phyloP scores from a whole-genome alignment of 306 rosid genomes.

The Carpinus fangiana region DNA sequence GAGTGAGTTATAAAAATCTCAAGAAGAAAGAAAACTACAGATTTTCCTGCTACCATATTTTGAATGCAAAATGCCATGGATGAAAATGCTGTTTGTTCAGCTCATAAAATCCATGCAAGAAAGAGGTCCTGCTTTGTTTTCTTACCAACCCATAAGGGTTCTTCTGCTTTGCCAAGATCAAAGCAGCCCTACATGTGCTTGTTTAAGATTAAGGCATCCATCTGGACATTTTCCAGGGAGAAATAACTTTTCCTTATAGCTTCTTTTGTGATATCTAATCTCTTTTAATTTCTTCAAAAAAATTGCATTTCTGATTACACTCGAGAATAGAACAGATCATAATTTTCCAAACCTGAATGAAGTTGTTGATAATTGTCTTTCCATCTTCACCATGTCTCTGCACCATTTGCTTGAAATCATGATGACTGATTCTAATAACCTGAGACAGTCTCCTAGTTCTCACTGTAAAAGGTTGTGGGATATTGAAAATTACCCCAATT shows the following conservation, averaged over 20 bases:
- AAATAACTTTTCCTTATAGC: neutral
- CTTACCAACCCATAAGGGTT: neutral
- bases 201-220: neutral
- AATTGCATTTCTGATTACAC: too few relatives aligned
- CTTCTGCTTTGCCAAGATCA: slow-evolving; percentile 15
- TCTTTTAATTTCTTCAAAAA: neutral
- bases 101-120: slow-evolving; percentile 9
- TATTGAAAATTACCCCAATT: slow-evolving; percentile 71
- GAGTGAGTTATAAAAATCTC: slow-evolving; percentile 15
- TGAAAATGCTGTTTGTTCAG: neutral
- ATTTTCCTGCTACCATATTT: neutral
- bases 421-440: slow-evolving; percentile 69
- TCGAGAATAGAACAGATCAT: neutral
- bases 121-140: neutral
- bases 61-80: neutral
- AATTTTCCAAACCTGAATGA: slow-evolving; percentile 53
- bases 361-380: slow-evolving; percentile 62
- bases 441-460: slow-evolving; percentile 77
- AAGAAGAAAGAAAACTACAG: slow-evolving; percentile 12
- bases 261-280: neutral
- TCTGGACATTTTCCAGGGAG: neutral
- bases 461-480: slow-evolving; percentile 84
- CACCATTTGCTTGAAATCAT: slow-evolving; percentile 73
- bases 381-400: slow-evolving; percentile 64
- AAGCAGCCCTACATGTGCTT: slow-evolving; percentile 4